Evolutionary conservation across 75 land plant species (phyloP).

Genomic region (Sequoia sempervirens): DNA sequence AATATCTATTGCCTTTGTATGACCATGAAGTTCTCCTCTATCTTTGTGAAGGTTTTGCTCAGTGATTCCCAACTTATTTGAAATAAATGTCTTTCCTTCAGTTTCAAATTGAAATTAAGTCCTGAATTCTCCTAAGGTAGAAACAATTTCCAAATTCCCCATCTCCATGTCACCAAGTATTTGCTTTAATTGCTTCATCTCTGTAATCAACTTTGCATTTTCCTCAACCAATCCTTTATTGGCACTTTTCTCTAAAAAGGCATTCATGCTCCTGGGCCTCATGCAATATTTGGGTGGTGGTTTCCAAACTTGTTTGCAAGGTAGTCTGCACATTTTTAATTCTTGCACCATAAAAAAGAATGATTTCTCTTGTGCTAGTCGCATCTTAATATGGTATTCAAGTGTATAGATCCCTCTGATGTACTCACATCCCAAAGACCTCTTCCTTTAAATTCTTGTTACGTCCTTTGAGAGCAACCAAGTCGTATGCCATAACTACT

Average conservation of each 20-base stretch:
- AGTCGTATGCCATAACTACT: no score
- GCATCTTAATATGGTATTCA: no score
- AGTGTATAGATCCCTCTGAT: no score
- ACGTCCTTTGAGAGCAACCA: no score
- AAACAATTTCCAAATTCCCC: not conserved
- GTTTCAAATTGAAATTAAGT: not conserved
- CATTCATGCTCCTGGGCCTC: not conserved
- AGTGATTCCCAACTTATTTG: not conserved
- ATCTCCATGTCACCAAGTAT: not conserved
- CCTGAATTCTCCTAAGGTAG: not conserved
- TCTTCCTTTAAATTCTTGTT: no score
- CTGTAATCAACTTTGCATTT: conserved; percentile 6
- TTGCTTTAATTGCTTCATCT: not conserved
- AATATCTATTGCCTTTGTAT: not conserved
- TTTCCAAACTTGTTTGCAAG: not conserved
- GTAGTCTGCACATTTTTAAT: no score
- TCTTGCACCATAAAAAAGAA: no score
- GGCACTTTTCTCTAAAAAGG: not conserved
- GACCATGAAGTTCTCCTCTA: not conserved
- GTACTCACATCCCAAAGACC: no score
- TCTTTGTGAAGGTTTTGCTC: not conserved
- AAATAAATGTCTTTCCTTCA: not conserved
- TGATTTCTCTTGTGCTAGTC: no score
- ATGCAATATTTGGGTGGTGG: not conserved
- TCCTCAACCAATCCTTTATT: conserved; percentile 7